Base-by-base conservation (phyloP, 2,329 filamentous ascomycete species). In the Fusarium sp. region DNA sequence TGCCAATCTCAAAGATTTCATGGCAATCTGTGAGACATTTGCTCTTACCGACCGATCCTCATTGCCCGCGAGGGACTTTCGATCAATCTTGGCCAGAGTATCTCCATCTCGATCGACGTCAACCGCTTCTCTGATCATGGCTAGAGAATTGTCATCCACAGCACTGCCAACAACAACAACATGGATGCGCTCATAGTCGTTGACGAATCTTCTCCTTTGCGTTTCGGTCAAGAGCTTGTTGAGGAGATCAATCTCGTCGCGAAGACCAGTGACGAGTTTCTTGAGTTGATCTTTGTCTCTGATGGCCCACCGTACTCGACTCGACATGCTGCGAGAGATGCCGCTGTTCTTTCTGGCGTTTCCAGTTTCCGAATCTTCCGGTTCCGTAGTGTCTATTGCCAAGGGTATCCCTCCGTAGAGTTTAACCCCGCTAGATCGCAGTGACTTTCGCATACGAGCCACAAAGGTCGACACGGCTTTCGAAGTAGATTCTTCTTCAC, bases 151-250 rank as follows among this genome's bases (percentile, higher is more conserved):
- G 1, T 63, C 51, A 31, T 63, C 61, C 10, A 57, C 51, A 3
- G 36, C 61, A n/a, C 38, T 63, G 0, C 49, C 49, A 6, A 63
- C 36, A 20, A 63, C 51, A 35, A 57, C 16, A 9, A 63, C 38
- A 10, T 57, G 55, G 38, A 63, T 57, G 20, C 61, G 61, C 9
- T 57, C 51, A 6, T 44, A 57, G 14, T 63, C 61, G 29, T 57
- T 44, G 36, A 27, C n/a, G 7, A 33, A 35, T 16, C 22, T 57
- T 4, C 36, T 46, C 14, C 49, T 24, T 29, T 63, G 61, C 5
- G 49, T 57, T 24, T 63, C 61, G 12, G 49, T 57, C 61, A 63
- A 46, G 61, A 63, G 61, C 16, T 63, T 57, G 16, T 63, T 57
- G 16, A 63, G 16, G 11, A 57, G 20, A 16, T 63, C 51, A 29